Percentiles rank a stretch among this genome's conserved stretches.
Conservation (phyloP, 805 yeast genomes). For the Naumovozyma baii region DNA sequence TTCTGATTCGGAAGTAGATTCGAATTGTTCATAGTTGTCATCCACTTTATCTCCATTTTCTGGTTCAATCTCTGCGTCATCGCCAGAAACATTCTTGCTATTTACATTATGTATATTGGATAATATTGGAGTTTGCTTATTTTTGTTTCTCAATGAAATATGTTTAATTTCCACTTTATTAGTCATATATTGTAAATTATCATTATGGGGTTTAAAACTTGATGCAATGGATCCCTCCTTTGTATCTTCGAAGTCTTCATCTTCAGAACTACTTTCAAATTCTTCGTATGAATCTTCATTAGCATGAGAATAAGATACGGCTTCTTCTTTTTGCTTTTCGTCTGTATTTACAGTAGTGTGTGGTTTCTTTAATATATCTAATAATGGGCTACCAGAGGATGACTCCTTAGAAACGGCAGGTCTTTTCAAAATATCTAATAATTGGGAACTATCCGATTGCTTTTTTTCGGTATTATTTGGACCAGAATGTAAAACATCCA, state of each 20-base stretch:
- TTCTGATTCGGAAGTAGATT: neutral
- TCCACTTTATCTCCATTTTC: constrained; percentile 3
- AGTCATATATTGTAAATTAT: neutral
- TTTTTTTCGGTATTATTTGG: neutral
- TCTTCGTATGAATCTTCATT: constrained; percentile 13
- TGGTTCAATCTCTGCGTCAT: constrained; percentile 1
- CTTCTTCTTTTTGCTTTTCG: no score
- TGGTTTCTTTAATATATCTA: constrained; percentile 8
- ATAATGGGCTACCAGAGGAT: constrained; percentile 14
- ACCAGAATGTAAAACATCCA: constrained; percentile 8
- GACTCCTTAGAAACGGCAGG: constrained; percentile 3
- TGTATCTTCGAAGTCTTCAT: constrained; percentile 12
- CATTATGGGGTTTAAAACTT: neutral
- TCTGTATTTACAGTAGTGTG: no score
- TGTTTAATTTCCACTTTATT: neutral
- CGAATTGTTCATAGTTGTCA: no score
- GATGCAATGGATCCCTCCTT: constrained; percentile 11
- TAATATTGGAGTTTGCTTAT: neutral
- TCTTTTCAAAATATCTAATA: constrained; percentile 1
- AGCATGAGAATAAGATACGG: neutral
- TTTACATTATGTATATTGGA: no score
- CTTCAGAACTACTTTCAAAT: constrained; percentile 25
- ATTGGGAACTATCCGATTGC: neutral
- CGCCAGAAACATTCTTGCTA: constrained; percentile 1
- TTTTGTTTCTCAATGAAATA: constrained; percentile 1